A percentile compares a stretch with the other conserved stretches of the same genome.
Conservation (phyloP, 1,284 basidiomycete species). For the Trichosporon sp. region DNA sequence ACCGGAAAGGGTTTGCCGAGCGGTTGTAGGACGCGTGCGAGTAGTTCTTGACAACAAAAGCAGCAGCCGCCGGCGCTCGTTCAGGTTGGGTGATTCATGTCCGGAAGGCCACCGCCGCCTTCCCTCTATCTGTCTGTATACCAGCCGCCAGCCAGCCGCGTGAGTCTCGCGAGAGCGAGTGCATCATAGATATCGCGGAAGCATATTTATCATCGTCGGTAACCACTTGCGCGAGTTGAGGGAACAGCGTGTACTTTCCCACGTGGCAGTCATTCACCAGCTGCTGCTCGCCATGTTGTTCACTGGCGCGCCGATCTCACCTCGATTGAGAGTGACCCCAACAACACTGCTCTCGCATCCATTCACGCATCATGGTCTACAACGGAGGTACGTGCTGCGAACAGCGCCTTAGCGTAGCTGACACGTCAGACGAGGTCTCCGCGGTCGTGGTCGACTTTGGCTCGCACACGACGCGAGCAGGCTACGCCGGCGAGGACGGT, state of each 20-base stretch:
- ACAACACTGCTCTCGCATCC: slow-evolving; percentile 1
- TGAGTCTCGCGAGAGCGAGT: no score
- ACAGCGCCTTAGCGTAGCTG: background rate
- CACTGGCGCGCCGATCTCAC: background rate
- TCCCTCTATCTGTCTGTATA: no score
- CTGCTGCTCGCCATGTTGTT: background rate
- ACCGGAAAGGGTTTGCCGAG: background rate
- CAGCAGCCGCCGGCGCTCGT: no score
- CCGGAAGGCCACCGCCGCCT: background rate
- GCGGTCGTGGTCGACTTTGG: slow-evolving; percentile 95
- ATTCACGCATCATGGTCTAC: slow-evolving; percentile 38
- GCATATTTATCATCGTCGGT: background rate
- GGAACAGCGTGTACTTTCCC: background rate
- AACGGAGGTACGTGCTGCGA: slow-evolving; percentile 43
- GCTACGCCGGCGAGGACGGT: slow-evolving; percentile 95
- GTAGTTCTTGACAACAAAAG: background rate
- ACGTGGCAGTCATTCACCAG: background rate
- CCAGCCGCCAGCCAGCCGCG: background rate
- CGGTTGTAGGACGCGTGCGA: background rate
- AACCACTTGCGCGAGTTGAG: background rate
- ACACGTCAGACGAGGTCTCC: slow-evolving; percentile 58
- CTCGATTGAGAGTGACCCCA: background rate
- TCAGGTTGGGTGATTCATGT: no score
- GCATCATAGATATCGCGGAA: background rate
- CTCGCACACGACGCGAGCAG: slow-evolving; percentile 78